Evolutionary conservation across 192 early-diverging fungal genomes (phyloP).

Genomic region (Chytriomyces sp.): DNA sequence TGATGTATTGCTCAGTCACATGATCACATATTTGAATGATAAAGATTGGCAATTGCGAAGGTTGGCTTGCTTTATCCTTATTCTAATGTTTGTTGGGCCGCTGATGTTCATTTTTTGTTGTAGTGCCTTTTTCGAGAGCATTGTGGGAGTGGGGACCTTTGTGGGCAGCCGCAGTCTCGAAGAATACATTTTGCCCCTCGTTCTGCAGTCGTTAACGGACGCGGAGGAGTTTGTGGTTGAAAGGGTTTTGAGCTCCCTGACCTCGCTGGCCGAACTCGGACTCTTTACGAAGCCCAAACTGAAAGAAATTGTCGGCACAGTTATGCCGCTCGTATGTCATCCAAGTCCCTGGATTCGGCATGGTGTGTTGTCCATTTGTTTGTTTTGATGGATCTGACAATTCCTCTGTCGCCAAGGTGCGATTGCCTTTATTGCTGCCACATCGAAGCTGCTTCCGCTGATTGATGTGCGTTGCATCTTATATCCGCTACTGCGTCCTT

Average conservation of each 20-base stretch:
- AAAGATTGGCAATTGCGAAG: conserved; percentile 90
- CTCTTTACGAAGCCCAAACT: conserved; percentile 74
- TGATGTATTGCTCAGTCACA: conserved; percentile 84
- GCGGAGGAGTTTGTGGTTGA: conserved; percentile 91
- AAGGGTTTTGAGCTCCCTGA: conserved; percentile 81
- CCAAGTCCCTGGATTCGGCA: conserved; percentile 81
- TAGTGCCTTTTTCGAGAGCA: conserved; percentile 92
- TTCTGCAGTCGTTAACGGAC: conserved; percentile 85
- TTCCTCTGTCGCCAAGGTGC: conserved; percentile 45
- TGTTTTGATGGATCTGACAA: conserved; percentile 20
- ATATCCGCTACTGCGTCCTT: conserved; percentile 72
- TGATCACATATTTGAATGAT: conserved; percentile 97
- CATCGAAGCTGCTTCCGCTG: conserved; percentile 60
- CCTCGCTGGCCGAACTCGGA: conserved; percentile 74
- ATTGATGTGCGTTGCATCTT: conserved; percentile 79
- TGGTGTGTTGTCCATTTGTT: conserved; percentile 43
- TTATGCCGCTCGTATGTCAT: conserved; percentile 75
- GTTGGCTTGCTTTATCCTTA: conserved; percentile 37
- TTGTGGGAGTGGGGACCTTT: conserved; percentile 86
- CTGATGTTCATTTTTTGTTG: not conserved
- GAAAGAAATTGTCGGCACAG: conserved; percentile 72
- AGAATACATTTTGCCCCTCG: conserved; percentile 91
- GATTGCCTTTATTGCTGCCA: conserved; percentile 69
- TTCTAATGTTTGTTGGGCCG: not conserved
- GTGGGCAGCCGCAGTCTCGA: conserved; percentile 84